Evolutionary conservation across 2,329 filamentous ascomycete genomes (phyloP), one percentile per base, ranked within the genome.

Genomic region (Dothidotthia symphoricarpi): DNA sequence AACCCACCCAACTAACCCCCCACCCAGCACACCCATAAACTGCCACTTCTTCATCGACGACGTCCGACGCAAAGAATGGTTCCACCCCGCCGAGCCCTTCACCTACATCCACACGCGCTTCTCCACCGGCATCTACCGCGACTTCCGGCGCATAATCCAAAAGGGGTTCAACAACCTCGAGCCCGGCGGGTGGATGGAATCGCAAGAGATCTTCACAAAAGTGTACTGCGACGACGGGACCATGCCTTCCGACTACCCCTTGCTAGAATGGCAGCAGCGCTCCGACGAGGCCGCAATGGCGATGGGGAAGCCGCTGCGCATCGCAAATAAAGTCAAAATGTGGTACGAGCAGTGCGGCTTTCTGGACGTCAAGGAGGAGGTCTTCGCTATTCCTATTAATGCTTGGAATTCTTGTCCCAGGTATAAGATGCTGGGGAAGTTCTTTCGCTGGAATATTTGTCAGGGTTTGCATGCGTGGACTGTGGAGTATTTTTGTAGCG

Each of bases 1-100:
- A n/a, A n/a, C n/a, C n/a, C n/a, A n/a, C n/a, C n/a, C 2, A 15
- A 7, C 31, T 14, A 15, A 25, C 16, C 7, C 11, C 12, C 9
- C 29, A 31, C 17, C 3, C 22, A 65, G 64, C 49, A 56, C 88
- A 1, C 85, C 86, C 0, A 76, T 78, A 13, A 90, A 90, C 46
- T 82, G 88, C 11, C 78, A 81, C 45, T 90, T 90, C 49, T 80
- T 81, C 43, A 76, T 90, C 30, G 84, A 88, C 56, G 85, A 89
- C 57, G 73, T 75, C 34, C 78, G 81, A 55, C 69, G 73, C 1
- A 69, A 47, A 8, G 75, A 84, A 38, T 82, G 80, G 79, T 67
- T 77, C 66, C 57, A 78, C 66, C 67, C 72, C 4, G 39, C 36
- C 15, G 41, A 53, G 9, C 53, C 67, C 47, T 73, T 82, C 51